Evolutionary conservation across 441 rosid genomes (phyloP).

Genomic region (Euphorbia neoarborescens): DNA sequence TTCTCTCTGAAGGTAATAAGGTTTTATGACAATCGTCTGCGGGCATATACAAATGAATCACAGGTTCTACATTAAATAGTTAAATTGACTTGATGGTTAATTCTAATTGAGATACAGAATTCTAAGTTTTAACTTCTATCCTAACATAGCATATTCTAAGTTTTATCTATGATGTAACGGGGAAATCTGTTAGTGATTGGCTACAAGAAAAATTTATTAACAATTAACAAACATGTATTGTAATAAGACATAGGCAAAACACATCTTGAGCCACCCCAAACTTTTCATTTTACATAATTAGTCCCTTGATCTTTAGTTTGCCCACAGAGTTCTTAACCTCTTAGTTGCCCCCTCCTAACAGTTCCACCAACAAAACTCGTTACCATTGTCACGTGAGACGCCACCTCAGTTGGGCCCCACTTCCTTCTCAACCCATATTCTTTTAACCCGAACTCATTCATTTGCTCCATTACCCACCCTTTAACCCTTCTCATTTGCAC

Average conservation of each 20-base stretch:
- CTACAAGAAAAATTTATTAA: background rate
- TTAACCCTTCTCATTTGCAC: slow-evolving; percentile 29
- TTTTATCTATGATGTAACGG: background rate
- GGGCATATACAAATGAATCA: slow-evolving; percentile 14
- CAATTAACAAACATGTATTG: background rate
- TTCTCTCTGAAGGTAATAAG: slow-evolving; percentile 61
- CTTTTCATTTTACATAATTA: too few species aligned
- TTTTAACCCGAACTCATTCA: too few species aligned
- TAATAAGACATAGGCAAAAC: background rate
- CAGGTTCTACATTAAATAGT: background rate
- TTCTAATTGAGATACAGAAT: background rate
- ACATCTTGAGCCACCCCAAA: too few species aligned
- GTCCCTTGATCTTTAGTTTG: too few species aligned
- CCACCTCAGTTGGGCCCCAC: too few species aligned
- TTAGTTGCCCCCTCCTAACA: too few species aligned
- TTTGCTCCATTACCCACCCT: too few species aligned
- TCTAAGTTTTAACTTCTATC: background rate
- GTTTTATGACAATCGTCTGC: slow-evolving; percentile 77
- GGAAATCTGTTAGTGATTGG: background rate
- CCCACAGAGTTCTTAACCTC: too few species aligned
- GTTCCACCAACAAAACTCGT: too few species aligned
- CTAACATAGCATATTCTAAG: background rate
- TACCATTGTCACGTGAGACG: too few species aligned
- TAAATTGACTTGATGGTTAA: slow-evolving; percentile 1
- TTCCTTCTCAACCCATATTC: too few species aligned